phyloP scores from a whole-genome alignment of 2,329 filamentous ascomycete species.

The Cytospora schulzeri region DNA sequence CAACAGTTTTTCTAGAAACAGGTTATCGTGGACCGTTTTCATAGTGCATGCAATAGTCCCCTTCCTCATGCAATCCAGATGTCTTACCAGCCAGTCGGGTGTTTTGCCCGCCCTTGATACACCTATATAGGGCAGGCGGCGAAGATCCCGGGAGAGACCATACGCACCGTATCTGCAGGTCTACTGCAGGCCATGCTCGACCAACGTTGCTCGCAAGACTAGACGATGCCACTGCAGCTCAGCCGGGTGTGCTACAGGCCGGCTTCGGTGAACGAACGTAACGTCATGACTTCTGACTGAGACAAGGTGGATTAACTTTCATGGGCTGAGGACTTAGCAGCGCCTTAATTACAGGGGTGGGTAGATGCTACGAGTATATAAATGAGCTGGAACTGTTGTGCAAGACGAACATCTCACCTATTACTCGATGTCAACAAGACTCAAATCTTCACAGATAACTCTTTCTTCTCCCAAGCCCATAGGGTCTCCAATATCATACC shows the following conservation, averaged over 20 bases:
- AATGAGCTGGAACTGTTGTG: background rate
- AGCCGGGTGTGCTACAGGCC: background rate
- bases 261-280: background rate
- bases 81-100: slow-evolving; percentile 13
- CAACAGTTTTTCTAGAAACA: background rate
- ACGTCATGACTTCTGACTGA: background rate
- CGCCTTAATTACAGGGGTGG: too few species aligned
- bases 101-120: background rate
- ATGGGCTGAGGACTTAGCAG: background rate
- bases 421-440: background rate
- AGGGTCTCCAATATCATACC: background rate
- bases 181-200: slow-evolving; percentile 2
- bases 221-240: too few species aligned
- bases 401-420: background rate
- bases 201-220: too few species aligned
- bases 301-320: background rate
- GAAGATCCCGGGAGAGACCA: background rate
- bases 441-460: background rate
- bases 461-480: background rate
- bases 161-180: slow-evolving; percentile 5
- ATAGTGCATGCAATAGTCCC: slow-evolving; percentile 17
- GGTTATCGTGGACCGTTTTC: background rate
- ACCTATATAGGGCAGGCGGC: background rate
- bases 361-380: background rate
- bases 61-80: slow-evolving; percentile 3